A percentile compares a stretch with the other conserved stretches of the same genome.
Conservation (phyloP, 257 asterid genomes). For the Verbena officinalis region DNA sequence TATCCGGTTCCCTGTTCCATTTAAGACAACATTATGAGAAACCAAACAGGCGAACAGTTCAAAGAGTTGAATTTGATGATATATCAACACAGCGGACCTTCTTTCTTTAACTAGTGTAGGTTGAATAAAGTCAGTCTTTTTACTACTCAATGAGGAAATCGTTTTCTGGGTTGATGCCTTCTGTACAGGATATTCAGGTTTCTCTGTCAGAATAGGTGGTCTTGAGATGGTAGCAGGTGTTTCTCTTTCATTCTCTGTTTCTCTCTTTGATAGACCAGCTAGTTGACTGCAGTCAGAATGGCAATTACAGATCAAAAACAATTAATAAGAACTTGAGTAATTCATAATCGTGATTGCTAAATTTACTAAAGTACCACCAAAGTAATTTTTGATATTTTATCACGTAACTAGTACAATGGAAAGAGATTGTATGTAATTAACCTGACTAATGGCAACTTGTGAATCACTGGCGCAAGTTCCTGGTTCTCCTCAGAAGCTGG, state of each 20-base stretch:
- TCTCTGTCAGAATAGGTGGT: constrained; percentile 47
- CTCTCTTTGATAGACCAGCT: constrained; percentile 41
- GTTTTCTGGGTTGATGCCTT: constrained; percentile 41
- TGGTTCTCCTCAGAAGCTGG: constrained; percentile 37
- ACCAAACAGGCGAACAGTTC: constrained; percentile 23
- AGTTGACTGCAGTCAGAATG: constrained; percentile 45
- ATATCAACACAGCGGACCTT: constrained; percentile 40
- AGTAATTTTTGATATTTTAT: constrained; percentile 5
- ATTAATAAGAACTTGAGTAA: constrained; percentile 11
- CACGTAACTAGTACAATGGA: constrained; percentile 14
- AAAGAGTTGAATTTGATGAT: constrained; percentile 14
- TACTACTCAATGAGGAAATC: constrained; percentile 38
- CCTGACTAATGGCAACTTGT: constrained; percentile 45
- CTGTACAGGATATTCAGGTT: constrained; percentile 39
- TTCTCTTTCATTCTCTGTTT: constrained; percentile 47
- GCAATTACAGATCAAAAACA: constrained; percentile 22
- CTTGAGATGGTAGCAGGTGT: constrained; percentile 44
- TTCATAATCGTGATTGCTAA: constrained; percentile 9
- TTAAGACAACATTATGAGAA: constrained; percentile 21
- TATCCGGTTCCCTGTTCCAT: constrained; percentile 40
- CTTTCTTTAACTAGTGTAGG: constrained; percentile 41
- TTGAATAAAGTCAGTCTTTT: constrained; percentile 38
- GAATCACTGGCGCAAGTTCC: constrained; percentile 34
- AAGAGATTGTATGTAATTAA: constrained; percentile 21
- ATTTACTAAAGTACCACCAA: not conserved